These are phyloP conservation scores for Cordyceps pruinosa DNA, from an alignment of 2,329 filamentous ascomycete genomes.

Conservation along the genomic window DNA sequence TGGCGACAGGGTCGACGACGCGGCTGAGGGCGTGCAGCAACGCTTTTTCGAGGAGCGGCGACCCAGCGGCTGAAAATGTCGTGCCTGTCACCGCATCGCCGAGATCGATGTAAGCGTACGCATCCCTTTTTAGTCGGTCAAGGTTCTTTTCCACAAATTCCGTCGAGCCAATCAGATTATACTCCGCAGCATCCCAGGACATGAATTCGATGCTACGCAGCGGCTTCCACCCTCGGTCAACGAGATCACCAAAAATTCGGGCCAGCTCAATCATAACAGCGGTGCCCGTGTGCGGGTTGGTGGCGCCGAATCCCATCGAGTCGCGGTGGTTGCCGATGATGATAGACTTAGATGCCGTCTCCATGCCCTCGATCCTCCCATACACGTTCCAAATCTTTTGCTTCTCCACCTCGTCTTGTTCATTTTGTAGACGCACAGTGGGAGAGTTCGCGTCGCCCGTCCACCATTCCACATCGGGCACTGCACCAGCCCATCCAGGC, in stretches of 20 bases:
- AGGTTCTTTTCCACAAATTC: conserved; percentile 88
- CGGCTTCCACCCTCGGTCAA: conserved; percentile 75
- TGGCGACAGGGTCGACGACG: conserved; percentile 63
- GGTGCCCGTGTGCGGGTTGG: conserved; percentile 79
- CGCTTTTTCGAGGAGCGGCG: conserved; percentile 68
- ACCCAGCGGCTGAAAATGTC: conserved; percentile 70
- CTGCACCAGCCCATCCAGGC: conserved; percentile 66
- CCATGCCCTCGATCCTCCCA: conserved; percentile 74
- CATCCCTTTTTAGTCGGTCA: conserved; percentile 64
- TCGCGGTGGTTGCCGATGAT: conserved; percentile 92
- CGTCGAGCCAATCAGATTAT: conserved; percentile 89
- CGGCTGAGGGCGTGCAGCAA: conserved; percentile 68
- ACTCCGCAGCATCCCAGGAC: conserved; percentile 91
- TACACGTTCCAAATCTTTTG: conserved; percentile 92
- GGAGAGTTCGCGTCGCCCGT: conserved; percentile 71
- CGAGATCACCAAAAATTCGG: conserved; percentile 74
- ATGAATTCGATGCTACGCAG: conserved; percentile 94
- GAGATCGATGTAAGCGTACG: conserved; percentile 84
- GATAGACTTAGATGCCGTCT: conserved; percentile 75
- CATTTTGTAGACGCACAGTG: conserved; percentile 72
- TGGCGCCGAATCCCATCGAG: conserved; percentile 82
- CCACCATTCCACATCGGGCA: conserved; percentile 78
- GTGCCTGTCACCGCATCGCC: conserved; percentile 72
- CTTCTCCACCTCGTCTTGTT: conserved; percentile 75
- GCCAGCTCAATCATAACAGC: conserved; percentile 87